Base-by-base conservation (phyloP, 805 yeast genomes). In the Blastobotrys americana region DNA sequence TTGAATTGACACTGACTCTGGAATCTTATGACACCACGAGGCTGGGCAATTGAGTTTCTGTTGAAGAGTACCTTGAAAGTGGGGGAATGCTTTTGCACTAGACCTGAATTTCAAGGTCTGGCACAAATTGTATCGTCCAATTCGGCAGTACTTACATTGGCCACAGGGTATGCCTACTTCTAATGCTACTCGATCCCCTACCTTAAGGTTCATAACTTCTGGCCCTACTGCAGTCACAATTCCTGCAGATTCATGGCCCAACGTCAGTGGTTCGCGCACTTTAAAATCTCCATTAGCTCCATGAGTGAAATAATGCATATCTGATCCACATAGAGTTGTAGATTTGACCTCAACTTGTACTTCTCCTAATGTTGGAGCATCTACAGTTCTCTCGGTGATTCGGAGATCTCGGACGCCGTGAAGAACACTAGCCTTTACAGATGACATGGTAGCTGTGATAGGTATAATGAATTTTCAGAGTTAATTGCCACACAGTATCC, bases 101-200 rank as follows among this genome's bases (percentile, higher is more conserved):
- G 95, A 95, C 23, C 95, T 93, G 68, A 87, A 87, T n/a, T 71
- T 74, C 95, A 87, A 84, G 52, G 79, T 77, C 5, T 93, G 90
- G 60, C 94, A 84, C 57, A 87, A 68, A 61, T 87, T 85, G 70
- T 87, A 87, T 45, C 74, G 69, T 21, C 96, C 96, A 50, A 82
- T 75, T 59, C 71, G 73, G 68, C 96, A 86, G 72, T 82, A 80
- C 59, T 84, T 82, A 42, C 84, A 76, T 55, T 71, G 73, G 59
- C 88, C 71, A 41, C 88, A 80, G 16, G 95, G 93, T 49, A 81
- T 69, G 53, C 95, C 95, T 3, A 94, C 95, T 61, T 87, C 96
- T 56, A 89, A 77, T 8, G 95, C 94, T 28, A 87, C 96, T 49
- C 74, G 72, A 63, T 87, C 96, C 42, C 96, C 96, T 16, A 80